Evolutionary conservation across 768 basidiomycete species (phyloP).

Genomic region (Chlorophyllum brunneum): DNA sequence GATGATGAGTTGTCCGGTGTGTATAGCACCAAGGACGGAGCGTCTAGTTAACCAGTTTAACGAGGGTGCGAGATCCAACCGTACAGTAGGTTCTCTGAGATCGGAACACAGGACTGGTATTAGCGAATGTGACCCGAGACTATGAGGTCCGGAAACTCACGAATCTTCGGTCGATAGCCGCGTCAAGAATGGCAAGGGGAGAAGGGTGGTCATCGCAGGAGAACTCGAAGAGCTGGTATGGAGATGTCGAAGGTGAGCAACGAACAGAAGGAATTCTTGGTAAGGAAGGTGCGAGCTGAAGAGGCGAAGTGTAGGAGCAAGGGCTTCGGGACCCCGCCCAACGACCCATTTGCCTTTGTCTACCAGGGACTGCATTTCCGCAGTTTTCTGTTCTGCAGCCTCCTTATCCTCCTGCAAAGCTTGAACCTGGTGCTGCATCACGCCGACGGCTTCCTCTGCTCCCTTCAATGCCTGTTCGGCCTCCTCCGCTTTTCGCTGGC

Average conservation of each 20-base stretch:
- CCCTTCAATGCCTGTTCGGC: conserved; percentile 74
- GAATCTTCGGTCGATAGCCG: conserved; percentile 79
- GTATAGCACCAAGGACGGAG: conserved; percentile 78
- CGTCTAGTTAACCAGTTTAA: conserved; percentile 92
- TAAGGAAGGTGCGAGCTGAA: conserved; percentile 73
- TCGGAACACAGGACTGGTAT: conserved; percentile 6
- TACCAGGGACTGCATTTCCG: conserved; percentile 47
- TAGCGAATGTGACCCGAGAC: conserved; percentile 10
- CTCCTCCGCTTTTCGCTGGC: conserved; percentile 72
- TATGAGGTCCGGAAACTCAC: conserved; percentile 43
- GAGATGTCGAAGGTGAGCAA: conserved; percentile 70
- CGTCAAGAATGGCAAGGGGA: conserved; percentile 74
- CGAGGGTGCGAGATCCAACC: conserved; percentile 91
- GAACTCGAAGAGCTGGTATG: conserved; percentile 57
- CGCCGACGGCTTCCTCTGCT: conserved; percentile 82
- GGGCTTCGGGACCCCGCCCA: conserved; percentile 25
- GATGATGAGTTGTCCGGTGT: conserved; percentile 81
- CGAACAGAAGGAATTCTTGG: conserved; percentile 74
- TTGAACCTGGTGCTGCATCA: conserved; percentile 87
- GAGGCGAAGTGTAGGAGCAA: conserved; percentile 33
- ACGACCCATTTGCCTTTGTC: conserved; percentile 72
- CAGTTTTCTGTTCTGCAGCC: conserved; percentile 46
- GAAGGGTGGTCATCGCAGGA: conserved; percentile 70
- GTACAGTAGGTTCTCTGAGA: conserved; percentile 81
- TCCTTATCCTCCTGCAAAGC: conserved; percentile 65